phyloP scores from a whole-genome alignment of 1,139 yeast genomes.

The Zygoascus hellenicus region DNA sequence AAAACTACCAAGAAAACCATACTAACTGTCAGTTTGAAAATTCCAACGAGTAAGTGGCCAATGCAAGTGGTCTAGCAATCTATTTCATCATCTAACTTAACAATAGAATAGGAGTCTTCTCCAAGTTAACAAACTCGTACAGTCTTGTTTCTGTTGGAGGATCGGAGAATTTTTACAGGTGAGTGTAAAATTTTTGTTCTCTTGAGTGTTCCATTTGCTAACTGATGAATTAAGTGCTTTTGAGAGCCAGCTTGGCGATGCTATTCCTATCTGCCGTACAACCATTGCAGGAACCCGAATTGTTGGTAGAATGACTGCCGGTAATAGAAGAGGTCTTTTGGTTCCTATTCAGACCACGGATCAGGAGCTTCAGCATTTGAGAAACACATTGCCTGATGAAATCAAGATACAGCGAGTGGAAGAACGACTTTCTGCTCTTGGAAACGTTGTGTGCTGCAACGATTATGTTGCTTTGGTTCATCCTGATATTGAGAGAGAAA shows the following conservation, averaged over 20 bases:
- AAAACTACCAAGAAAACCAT: not conserved
- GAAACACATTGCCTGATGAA: constrained; percentile 95
- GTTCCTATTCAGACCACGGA: constrained; percentile 99
- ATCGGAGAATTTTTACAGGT: constrained; percentile 83
- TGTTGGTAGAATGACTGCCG: constrained; percentile 97
- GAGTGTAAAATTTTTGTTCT: not conserved
- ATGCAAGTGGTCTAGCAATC: not conserved
- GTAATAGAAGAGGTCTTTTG: constrained; percentile 93
- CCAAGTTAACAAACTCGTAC: constrained; percentile 94
- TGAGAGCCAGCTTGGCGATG: constrained; percentile 96
- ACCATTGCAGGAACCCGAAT: constrained; percentile 98
- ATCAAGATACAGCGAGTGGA: constrained; percentile 97
- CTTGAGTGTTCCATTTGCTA: not conserved
- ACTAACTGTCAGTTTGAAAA: constrained; percentile 63
- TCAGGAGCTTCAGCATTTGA: constrained; percentile 94
- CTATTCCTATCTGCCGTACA: constrained; percentile 92
- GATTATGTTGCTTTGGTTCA: constrained; percentile 98
- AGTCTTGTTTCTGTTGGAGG: constrained; percentile 97
- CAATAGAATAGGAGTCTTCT: constrained; percentile 76
- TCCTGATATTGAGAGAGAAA: constrained; percentile 98
- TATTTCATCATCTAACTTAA: constrained; percentile 2
- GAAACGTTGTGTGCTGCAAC: constrained; percentile 97
- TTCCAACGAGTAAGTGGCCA: constrained; percentile 60
- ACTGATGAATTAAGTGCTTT: constrained; percentile 54
- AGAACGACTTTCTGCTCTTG: constrained; percentile 93